phyloP scores from a whole-genome alignment of 2,329 filamentous ascomycete species.

The Colletotrichum higginsianum region DNA sequence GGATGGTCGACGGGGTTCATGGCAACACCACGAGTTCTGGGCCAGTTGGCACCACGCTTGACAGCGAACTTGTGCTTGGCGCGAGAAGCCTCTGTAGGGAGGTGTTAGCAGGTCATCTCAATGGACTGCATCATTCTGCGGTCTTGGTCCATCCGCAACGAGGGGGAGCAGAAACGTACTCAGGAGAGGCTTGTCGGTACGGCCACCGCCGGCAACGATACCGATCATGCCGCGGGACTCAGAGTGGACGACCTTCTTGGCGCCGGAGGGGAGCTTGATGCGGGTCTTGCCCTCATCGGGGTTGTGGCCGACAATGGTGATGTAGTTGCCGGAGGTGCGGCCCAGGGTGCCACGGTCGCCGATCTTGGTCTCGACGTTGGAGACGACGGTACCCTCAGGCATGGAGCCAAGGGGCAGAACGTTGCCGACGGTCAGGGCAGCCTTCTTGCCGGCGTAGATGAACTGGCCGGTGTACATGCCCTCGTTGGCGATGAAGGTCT shows the following conservation, averaged over 20 bases:
- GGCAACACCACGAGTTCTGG: slow-evolving; percentile 99
- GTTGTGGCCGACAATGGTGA: slow-evolving; percentile 98
- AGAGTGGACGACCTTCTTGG: slow-evolving; percentile 99
- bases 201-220: slow-evolving; percentile 98
- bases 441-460: slow-evolving; percentile 99
- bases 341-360: slow-evolving; percentile 97
- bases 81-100: slow-evolving; percentile 88
- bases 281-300: slow-evolving; percentile 99
- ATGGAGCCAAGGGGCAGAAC: slow-evolving; percentile 93
- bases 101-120: slow-evolving; percentile 56
- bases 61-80: slow-evolving; percentile 99
- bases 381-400: slow-evolving; percentile 98
- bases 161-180: slow-evolving; percentile 69
- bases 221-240: slow-evolving; percentile 97
- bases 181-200: slow-evolving; percentile 99
- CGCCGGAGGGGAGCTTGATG: slow-evolving; percentile 98
- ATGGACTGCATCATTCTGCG: not conserved
- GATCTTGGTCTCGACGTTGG: slow-evolving; percentile 99
- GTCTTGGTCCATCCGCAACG: not conserved
- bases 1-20: slow-evolving; percentile 99
- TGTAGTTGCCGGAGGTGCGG: slow-evolving; percentile 99
- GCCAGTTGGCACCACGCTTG: slow-evolving; percentile 95
- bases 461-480: slow-evolving; percentile 99
- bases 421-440: slow-evolving; percentile 96
- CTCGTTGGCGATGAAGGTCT: slow-evolving; percentile 99